Evolutionary conservation across 306 rosid species (phyloP).

Genomic region (Senna siamea): DNA sequence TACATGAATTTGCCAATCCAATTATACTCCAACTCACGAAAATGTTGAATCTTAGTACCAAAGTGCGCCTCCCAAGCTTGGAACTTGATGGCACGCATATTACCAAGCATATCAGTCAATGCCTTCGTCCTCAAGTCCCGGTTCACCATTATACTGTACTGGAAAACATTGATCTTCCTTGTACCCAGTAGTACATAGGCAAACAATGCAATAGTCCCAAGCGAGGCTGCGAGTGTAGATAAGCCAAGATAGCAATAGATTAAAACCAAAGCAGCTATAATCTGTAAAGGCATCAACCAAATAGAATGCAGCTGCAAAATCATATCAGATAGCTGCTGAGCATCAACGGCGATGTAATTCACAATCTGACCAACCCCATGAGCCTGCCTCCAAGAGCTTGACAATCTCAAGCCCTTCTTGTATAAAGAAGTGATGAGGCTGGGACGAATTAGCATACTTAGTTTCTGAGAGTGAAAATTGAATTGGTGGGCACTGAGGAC

Average conservation of each 20-base stretch:
- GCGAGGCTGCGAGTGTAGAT: slow-evolving; percentile 53
- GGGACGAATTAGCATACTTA: slow-evolving; percentile 78
- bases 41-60: slow-evolving; percentile 55
- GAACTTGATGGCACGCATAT: slow-evolving; percentile 85
- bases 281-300: slow-evolving; percentile 86
- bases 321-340: slow-evolving; percentile 81
- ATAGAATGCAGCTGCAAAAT: slow-evolving; percentile 75
- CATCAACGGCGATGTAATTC: slow-evolving; percentile 91
- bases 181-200: slow-evolving; percentile 53
- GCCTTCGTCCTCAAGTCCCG: slow-evolving; percentile 90
- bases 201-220: slow-evolving; percentile 50
- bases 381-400: slow-evolving; percentile 74
- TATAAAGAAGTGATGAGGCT: slow-evolving; percentile 71
- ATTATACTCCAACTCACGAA: slow-evolving; percentile 65
- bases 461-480: slow-evolving; percentile 74
- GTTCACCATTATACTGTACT: slow-evolving; percentile 65
- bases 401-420: slow-evolving; percentile 71
- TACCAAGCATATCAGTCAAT: slow-evolving; percentile 74
- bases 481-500: slow-evolving; percentile 72
- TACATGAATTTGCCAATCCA: slow-evolving; percentile 83
- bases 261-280: slow-evolving; percentile 57
- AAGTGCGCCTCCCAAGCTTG: slow-evolving; percentile 94
- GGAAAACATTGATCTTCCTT: slow-evolving; percentile 56
- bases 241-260: slow-evolving; percentile 60
- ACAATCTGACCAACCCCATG: slow-evolving; percentile 89